Conservation (phyloP, 140 eudicot species). For the Oenanthe javanica region DNA sequence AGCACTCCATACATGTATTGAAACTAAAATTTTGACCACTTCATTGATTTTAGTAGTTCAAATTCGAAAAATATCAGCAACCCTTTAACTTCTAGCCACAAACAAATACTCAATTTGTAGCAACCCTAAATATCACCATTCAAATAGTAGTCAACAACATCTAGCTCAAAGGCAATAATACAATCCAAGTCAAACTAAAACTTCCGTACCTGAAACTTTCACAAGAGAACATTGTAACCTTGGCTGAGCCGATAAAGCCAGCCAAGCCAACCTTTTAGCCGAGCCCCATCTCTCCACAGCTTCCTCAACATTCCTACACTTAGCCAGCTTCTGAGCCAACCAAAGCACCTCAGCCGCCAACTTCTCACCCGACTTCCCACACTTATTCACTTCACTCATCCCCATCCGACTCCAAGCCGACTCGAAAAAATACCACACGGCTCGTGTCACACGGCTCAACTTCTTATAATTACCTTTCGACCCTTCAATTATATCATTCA, state of each 20-base stretch:
- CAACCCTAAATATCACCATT: not conserved
- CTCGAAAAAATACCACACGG: constrained; percentile 26
- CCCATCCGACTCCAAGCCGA: constrained; percentile 41
- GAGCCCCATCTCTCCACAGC: constrained; percentile 78
- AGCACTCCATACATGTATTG: not conserved
- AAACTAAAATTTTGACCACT: not conserved
- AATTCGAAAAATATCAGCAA: not conserved
- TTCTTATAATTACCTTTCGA: constrained; percentile 12
- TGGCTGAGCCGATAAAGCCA: constrained; percentile 53
- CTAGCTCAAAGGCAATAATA: not conserved
- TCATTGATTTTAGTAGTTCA: not conserved
- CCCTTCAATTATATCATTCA: constrained; percentile 2
- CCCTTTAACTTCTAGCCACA: not conserved
- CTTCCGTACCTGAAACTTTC: constrained; percentile 49
- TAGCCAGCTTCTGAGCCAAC: constrained; percentile 66
- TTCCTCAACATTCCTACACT: constrained; percentile 55
- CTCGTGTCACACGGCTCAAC: constrained; percentile 27
- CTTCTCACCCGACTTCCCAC: constrained; percentile 65
- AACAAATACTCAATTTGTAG: not conserved
- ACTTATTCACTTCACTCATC: constrained; percentile 20
- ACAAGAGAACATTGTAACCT: constrained; percentile 68
- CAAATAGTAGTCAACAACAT: not conserved
- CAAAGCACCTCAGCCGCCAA: constrained; percentile 76
- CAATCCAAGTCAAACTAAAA: not conserved
- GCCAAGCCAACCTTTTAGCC: constrained; percentile 60